Evolutionary conservation across 179 eudicot species (phyloP), one percentile per base, ranked within the genome.

Genomic region (Drosera spatulata): DNA sequence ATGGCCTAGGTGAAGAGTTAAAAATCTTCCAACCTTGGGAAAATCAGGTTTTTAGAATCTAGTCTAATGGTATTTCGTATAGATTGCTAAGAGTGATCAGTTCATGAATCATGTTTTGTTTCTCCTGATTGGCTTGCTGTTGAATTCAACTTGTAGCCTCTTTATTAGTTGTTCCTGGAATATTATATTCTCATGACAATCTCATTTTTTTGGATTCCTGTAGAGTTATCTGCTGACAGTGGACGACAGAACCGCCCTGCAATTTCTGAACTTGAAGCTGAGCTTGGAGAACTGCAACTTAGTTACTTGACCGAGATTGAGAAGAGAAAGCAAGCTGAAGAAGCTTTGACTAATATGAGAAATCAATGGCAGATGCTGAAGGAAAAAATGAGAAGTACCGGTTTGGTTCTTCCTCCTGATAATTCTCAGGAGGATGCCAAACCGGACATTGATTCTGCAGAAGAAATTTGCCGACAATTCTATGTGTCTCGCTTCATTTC

Each of bases 261-360:
- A 56, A 37, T 62, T 41, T 60, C 15, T 62, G 91, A 86, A 66
- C 62, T 82, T 60, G 95, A 89, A 67, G 69, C 65, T 63, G 97
- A 93, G 74, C 66, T 93, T 62, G 82, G 84, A 60, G 97, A 89
- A 70, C 76, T 86, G 71, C 83, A 86, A 71, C 50, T 85, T 76
- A 82, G 75, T 65, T 80, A 89, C 50, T 69, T 85, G 72, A 78
- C 77, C 86, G 99, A 93, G 78, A 81, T 84, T 43, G 99, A 93
- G 69, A 89, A 82, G 78, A 71, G 97, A 66, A 93, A 83, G 71
- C 88, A 86, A 51, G 86, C 82, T 50, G 99, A 93, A 72, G 96
- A 86, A 65, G 56, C 69, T 62, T 64, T 83, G 38, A 70, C 77
- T 40, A 68, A 55, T 60, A 73, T 89, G 84, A 80, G 62, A 74